Evolutionary conservation across 345 rosid genomes (phyloP), one percentile per base, ranked within the genome.

Genomic region (Theobroma cacao): DNA sequence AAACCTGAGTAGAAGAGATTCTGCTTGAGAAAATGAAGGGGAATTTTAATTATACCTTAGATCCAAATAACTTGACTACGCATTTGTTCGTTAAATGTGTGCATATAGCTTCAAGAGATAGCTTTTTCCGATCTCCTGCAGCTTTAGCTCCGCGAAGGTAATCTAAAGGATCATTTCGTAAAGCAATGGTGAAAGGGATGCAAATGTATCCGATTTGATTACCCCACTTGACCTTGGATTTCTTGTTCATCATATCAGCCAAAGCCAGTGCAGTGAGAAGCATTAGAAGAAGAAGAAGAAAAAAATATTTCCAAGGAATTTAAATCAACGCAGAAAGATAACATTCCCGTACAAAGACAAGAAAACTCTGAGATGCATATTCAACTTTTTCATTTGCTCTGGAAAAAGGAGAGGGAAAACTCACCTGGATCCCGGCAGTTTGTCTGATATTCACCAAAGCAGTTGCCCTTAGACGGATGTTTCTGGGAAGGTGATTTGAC

Each of bases 361-460:
- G 5, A 5, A 36, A 2, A 36, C 5, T 36, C 38, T 36, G 38
- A 61, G 34, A 58, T 18, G 62, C 22, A 58, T 20, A 58, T 9
- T 58, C 6, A 15, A 28, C 28, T 10, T 60, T 60, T 20, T 18
- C 26, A 55, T 55, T 55, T 55, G 9, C 59, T 13, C 50, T 45
- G 2, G 38, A 18, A 13, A 22, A 33, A 33, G 1, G 9, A n/a
- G n/a, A 18, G 43, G 1, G 28, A 53, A 3, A 41, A 36, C 4
- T 30, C 43, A 91, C 93, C 91, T 88, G 91, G 53, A 91, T 88
- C 28, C 93, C 89, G 18, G 79, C 72, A 60, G 74, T 47, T 75
- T 91, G 91, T 81, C 97, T 86, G 47, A 90, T 30, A 74, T 93
- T 93, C 38, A 85, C 79, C 41, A 88, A 82, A 79, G 88, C 65